Conservation (phyloP, 2,329 filamentous ascomycete genomes). For the Sphaerulina musiva region DNA sequence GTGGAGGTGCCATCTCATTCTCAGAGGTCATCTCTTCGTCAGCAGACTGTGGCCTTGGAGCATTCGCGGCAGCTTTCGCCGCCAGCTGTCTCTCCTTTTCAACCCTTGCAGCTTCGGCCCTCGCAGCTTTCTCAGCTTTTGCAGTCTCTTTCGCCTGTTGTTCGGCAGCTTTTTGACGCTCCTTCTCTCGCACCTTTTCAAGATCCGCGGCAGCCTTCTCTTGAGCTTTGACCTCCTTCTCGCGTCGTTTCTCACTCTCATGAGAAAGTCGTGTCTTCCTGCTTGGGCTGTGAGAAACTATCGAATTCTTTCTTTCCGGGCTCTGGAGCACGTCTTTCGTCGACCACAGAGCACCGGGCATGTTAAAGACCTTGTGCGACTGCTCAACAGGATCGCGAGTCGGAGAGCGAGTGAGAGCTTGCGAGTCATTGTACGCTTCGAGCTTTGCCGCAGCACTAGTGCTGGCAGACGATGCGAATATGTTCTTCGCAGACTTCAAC, state of each 20-base stretch:
- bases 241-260: conserved; percentile 56
- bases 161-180: conserved; percentile 58
- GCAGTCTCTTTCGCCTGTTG: conserved; percentile 47
- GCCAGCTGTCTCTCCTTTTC: conserved; percentile 31
- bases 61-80: conserved; percentile 13
- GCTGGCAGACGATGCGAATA: conserved; percentile 69
- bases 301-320: conserved; percentile 23
- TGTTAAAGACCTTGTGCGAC: conserved; percentile 25
- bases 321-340: conserved; percentile 24
- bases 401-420: conserved; percentile 17
- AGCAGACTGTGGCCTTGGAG: conserved; percentile 27
- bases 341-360: conserved; percentile 32
- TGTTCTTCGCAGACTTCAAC: conserved; percentile 75
- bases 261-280: conserved; percentile 54
- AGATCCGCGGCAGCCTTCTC: conserved; percentile 57
- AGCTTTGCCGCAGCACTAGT: conserved; percentile 53
- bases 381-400: conserved; percentile 14
- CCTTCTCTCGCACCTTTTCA: conserved; percentile 62
- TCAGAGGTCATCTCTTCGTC: conserved; percentile 39
- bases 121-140: conserved; percentile 35
- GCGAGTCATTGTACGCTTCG: conserved; percentile 39
- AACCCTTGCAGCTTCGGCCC: conserved; percentile 33
- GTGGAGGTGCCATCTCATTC: conserved; percentile 54
- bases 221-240: conserved; percentile 57
- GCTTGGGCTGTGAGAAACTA: conserved; percentile 29